phyloP scores from a whole-genome alignment of 2,329 filamentous ascomycete species.

The Colletotrichum coccodes region DNA sequence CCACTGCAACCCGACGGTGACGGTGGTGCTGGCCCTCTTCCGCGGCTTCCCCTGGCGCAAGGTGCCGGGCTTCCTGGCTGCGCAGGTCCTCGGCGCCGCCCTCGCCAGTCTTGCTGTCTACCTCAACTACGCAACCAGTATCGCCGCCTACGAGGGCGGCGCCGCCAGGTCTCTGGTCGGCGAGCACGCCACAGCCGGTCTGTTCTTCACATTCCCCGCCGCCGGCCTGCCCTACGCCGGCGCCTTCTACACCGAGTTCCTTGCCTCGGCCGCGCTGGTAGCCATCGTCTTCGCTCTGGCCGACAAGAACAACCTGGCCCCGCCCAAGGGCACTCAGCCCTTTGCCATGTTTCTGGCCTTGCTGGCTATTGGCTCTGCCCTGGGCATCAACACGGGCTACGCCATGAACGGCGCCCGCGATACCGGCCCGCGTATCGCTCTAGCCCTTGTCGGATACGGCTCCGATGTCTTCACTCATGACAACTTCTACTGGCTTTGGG shows the following conservation, averaged over 20 bases:
- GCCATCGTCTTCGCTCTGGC: slow-evolving; percentile 48
- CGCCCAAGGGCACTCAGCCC: slow-evolving; percentile 48
- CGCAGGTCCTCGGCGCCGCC: slow-evolving; percentile 39
- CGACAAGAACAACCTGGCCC: slow-evolving; percentile 50
- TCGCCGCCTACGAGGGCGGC: slow-evolving; percentile 43
- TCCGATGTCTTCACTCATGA: slow-evolving; percentile 39
- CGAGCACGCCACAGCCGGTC: slow-evolving; percentile 41
- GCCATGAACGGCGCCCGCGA: slow-evolving; percentile 50
- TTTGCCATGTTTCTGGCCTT: slow-evolving; percentile 47
- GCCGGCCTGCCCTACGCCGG: slow-evolving; percentile 42
- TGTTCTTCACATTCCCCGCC: slow-evolving; percentile 42
- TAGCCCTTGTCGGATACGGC: slow-evolving; percentile 43
- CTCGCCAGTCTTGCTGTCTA: slow-evolving; percentile 40
- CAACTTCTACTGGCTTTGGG: slow-evolving; percentile 45
- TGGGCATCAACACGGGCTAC: slow-evolving; percentile 49
- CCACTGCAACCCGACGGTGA: slow-evolving; percentile 48
- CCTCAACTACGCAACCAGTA: slow-evolving; percentile 35
- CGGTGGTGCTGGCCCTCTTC: slow-evolving; percentile 45
- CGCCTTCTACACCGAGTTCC: slow-evolving; percentile 47
- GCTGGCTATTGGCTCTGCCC: slow-evolving; percentile 46
- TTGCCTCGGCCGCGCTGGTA: slow-evolving; percentile 47
- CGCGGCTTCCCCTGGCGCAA: slow-evolving; percentile 48
- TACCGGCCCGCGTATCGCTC: slow-evolving; percentile 45
- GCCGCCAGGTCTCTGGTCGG: slow-evolving; percentile 42
- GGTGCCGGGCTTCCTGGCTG: slow-evolving; percentile 42